Evolutionary conservation across 2,329 filamentous ascomycete species (phyloP).

Genomic region (Diaporthe citrichinensis): DNA sequence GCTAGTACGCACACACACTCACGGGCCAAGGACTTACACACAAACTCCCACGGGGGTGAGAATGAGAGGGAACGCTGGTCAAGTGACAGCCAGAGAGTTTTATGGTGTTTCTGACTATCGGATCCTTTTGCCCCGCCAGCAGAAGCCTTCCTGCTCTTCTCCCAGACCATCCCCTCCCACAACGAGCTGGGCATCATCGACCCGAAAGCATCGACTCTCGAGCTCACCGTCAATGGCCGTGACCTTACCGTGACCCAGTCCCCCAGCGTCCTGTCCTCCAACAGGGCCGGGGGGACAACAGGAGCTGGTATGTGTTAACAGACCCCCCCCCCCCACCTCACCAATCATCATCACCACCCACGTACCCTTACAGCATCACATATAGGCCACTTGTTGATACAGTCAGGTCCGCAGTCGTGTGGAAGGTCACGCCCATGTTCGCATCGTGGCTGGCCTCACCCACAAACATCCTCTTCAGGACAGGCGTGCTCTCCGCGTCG

Average conservation of each 20-base stretch:
- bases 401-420: slow-evolving; percentile 73
- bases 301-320: slow-evolving; percentile 60
- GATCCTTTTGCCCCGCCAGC: slow-evolving; percentile 34
- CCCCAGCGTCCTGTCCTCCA: slow-evolving; percentile 83
- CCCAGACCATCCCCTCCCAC: slow-evolving; percentile 78
- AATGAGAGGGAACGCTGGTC: not conserved
- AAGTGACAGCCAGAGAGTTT: not conserved
- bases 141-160: slow-evolving; percentile 94
- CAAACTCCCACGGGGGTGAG: not conserved
- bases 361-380: not conserved
- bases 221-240: slow-evolving; percentile 76
- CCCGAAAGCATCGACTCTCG: slow-evolving; percentile 73
- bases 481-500: slow-evolving; percentile 61
- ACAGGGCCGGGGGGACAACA: slow-evolving; percentile 73
- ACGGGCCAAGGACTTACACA: not conserved
- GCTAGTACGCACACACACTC: slow-evolving; percentile 46
- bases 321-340: too few species aligned
- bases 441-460: slow-evolving; percentile 81
- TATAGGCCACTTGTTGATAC: not conserved
- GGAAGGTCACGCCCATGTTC: slow-evolving; percentile 90
- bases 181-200: slow-evolving; percentile 89
- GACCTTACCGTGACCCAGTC: slow-evolving; percentile 88
- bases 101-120: slow-evolving; percentile 32
- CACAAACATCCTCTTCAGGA: slow-evolving; percentile 72
- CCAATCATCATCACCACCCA: too few species aligned